Conservation (phyloP, 169 alveolate genomes). For the Plasmodium knowlesi region DNA sequence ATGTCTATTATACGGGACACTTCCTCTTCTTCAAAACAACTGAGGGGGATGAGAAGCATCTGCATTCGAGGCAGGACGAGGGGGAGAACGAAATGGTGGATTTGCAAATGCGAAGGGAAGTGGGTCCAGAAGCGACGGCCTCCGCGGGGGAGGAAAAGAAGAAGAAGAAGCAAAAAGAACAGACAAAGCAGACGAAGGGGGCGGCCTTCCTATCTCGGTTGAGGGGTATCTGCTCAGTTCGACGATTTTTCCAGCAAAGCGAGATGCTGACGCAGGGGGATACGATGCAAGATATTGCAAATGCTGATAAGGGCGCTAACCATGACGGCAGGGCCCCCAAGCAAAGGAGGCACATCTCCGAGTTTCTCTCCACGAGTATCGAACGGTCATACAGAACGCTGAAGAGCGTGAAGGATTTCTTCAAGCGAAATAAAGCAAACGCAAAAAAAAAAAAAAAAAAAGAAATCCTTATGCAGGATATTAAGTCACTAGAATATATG, state of each 20-base stretch:
- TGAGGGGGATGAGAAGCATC: not conserved
- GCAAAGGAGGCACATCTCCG: not conserved
- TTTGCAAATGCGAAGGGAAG: not conserved
- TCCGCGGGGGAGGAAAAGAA: not conserved
- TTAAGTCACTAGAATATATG: constrained; percentile 64
- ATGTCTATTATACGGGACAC: not conserved
- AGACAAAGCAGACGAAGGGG: not conserved
- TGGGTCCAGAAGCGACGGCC: not conserved
- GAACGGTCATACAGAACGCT: constrained; percentile 40
- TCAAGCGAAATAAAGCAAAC: constrained; percentile 12
- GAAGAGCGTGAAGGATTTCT: constrained; percentile 61
- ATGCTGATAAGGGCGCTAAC: not conserved
- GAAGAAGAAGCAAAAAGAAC: not conserved
- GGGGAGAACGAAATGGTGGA: not conserved
- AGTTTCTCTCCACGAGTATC: constrained; percentile 17
- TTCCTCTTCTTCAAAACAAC: constrained; percentile 15
- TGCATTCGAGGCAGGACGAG: not conserved
- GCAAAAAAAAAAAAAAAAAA: constrained; percentile 26
- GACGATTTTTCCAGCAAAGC: not conserved
- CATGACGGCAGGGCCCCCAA: not conserved
- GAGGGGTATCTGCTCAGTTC: constrained; percentile 5
- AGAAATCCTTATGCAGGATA: constrained; percentile 41
- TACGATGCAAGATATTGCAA: not conserved
- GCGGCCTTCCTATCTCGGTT: not conserved
- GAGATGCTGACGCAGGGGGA: not conserved